Conservation (phyloP, 306 rosid genomes). For the Sicyos baderoa region DNA sequence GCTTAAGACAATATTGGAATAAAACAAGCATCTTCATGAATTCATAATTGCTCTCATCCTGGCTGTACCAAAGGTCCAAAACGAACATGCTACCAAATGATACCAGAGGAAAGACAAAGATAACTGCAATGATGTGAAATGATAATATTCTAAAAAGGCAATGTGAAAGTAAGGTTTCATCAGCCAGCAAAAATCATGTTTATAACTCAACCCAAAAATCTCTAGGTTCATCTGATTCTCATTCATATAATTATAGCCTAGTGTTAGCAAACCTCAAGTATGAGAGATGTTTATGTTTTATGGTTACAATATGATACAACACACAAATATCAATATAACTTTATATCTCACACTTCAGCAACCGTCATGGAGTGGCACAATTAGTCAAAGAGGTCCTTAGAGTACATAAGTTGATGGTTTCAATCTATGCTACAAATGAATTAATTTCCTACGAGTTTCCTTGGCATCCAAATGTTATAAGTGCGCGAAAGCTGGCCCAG, state of each 20-base stretch:
- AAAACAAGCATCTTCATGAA: slow-evolving; percentile 9
- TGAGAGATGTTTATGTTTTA: background rate
- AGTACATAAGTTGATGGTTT: no score
- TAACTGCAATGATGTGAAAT: background rate
- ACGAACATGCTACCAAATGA: slow-evolving; percentile 1
- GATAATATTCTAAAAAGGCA: background rate
- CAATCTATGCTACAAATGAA: no score
- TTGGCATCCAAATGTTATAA: no score
- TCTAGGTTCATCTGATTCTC: background rate
- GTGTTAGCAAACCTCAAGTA: background rate
- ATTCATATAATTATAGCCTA: background rate
- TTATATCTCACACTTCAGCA: background rate
- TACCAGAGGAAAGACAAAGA: background rate
- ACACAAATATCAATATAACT: background rate
- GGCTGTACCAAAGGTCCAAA: background rate
- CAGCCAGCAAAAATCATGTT: background rate
- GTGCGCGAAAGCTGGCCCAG: no score
- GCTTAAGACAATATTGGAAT: background rate
- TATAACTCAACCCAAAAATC: background rate
- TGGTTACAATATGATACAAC: background rate
- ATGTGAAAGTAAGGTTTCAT: background rate
- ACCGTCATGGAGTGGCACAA: no score
- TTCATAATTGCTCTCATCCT: background rate
- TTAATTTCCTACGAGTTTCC: no score
- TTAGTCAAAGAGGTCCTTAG: no score